Base-by-base conservation (phyloP, 306 rosid genomes). In the Medicago lupulina region DNA sequence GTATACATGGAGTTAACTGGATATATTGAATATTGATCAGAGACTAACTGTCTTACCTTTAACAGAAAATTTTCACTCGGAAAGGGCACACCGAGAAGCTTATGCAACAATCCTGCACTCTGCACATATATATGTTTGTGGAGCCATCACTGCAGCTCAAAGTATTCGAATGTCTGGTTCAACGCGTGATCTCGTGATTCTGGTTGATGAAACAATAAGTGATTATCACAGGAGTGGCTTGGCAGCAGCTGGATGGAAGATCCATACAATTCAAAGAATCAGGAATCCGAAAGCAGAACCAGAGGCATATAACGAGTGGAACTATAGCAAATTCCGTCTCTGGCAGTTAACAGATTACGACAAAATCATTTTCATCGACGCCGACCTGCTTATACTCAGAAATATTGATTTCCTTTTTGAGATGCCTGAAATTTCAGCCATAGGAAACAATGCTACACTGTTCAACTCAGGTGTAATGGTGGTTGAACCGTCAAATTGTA, bases 391-490 rank as follows among this genome's bases (percentile, higher is more conserved):
- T 58, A 87, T 92, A 53, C 92, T 92, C 1, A 82, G 94, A 70
- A 90, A 92, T 69, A 88, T 92, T 2, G 98, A 92, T 85, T 92
- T 92, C 80, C 90, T 90, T 76, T 92, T 90, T 25, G 88, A 86
- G 78, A 90, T 92, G 94, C 87, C 89, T 0, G 96, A 92, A 77
- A 92, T 92, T 68, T 67, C 98, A 38, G 98, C 98, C 63, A 87
- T 82, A 62, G 98, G 98, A 85, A 92, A 92, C 82, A 80, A 92
- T 60, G 98, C 89, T 67, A 81, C 94, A 1, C 82, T 90, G 70
- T 92, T 92, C 87, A 90, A 92, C 86, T 92, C 96, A 1, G 94
- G 94, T 47, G 96, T 92, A 9, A 92, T 90, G 96, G 92, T 92
- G 63, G 76, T 90, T 43, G 98, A 92, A 55, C 96, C 98, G 43